These are phyloP conservation scores for Roridomyces roridus DNA, from an alignment of 768 basidiomycete species.

Conservation along the genomic window DNA sequence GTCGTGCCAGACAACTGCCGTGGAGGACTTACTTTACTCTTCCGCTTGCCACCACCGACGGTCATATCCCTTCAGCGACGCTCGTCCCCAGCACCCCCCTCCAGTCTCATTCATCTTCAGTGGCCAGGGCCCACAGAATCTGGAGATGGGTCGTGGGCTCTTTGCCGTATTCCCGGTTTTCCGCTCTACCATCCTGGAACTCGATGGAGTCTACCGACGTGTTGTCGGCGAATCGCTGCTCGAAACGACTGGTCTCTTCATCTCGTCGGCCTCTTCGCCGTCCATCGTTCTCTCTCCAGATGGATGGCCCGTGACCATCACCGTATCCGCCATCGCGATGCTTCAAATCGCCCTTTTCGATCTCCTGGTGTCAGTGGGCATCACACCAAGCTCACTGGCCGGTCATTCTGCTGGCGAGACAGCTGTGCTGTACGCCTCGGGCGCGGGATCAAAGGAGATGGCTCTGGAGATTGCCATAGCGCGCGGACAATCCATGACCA, in stretches of 20 bases:
- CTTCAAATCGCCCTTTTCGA: conserved; percentile 41
- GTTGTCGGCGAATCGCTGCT: neutral
- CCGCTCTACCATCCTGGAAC: neutral
- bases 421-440: conserved; percentile 38
- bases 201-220: conserved; percentile 1
- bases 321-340: conserved; percentile 33
- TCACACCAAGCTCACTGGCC: conserved; percentile 32
- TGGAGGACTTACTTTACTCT: conserved; percentile 19
- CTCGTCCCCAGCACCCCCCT: neutral
- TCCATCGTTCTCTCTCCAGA: neutral
- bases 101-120: neutral
- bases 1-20: conserved; percentile 25
- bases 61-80: neutral
- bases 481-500: conserved; percentile 32
- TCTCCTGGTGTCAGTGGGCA: conserved; percentile 26
- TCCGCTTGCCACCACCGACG: neutral
- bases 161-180: neutral
- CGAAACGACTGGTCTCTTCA: conserved; percentile 5
- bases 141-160: conserved; percentile 8
- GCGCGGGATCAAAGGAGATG: conserved; percentile 32
- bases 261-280: too few relatives aligned
- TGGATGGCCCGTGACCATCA: conserved; percentile 26
- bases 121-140: conserved; percentile 9
- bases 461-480: conserved; percentile 40
- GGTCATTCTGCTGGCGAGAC: conserved; percentile 45